Conservation (phyloP, 208 protist genomes). For the Trypanosoma boissoni region DNA sequence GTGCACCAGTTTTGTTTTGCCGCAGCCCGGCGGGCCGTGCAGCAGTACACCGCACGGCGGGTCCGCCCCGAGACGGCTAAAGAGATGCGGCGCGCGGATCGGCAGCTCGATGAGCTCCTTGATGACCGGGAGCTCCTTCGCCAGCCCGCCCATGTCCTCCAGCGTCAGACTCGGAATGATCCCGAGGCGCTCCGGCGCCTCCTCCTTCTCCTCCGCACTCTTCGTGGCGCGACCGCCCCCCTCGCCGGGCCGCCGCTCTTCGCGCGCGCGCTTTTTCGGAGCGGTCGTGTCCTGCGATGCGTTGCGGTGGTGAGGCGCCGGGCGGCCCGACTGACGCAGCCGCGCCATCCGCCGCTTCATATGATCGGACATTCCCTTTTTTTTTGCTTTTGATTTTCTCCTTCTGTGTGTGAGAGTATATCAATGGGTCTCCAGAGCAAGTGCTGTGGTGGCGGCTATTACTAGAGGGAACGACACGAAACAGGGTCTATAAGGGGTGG, state of each 20-base stretch:
- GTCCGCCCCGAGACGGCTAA: conserved; percentile 93
- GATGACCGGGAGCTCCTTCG: conserved; percentile 90
- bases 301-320: conserved; percentile 3
- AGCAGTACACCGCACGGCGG: conserved; percentile 95
- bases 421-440: too few relatives aligned
- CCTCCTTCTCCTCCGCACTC: conserved; percentile 24
- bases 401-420: too few relatives aligned
- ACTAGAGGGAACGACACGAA: too few relatives aligned
- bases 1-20: conserved; percentile 95
- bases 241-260: not conserved
- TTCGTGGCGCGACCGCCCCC: too few relatives aligned
- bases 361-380: conserved; percentile 42
- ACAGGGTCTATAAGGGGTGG: too few relatives aligned
- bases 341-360: conserved; percentile 21
- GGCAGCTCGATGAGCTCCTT: conserved; percentile 95
- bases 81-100: conserved; percentile 94
- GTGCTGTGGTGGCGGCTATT: too few relatives aligned
- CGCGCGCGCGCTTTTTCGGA: conserved; percentile 11
- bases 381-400: not conserved
- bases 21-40: conserved; percentile 96
- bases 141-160: conserved; percentile 91
- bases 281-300: not conserved
- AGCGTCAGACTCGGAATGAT: conserved; percentile 85
- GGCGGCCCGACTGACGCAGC: conserved; percentile 9
- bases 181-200: conserved; percentile 38